phyloP scores from a whole-genome alignment of 2,329 filamentous ascomycete genomes.

The Lecanicillium sp. region DNA sequence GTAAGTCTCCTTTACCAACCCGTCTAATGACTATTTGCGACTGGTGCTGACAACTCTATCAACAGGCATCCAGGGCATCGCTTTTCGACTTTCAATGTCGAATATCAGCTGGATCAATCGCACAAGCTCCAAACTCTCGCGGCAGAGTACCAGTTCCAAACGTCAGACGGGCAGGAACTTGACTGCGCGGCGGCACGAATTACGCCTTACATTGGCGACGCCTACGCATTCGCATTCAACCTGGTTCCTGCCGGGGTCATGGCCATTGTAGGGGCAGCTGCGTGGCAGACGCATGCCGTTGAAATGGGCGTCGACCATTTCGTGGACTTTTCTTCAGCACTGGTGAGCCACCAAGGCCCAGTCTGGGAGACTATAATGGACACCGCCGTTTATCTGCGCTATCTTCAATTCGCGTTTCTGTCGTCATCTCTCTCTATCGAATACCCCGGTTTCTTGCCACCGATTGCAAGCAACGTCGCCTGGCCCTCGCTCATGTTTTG shows the following conservation, averaged over 20 bases:
- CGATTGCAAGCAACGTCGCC: constrained; percentile 3
- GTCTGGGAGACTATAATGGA: constrained; percentile 6
- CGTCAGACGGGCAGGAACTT: neutral
- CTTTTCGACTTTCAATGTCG: neutral
- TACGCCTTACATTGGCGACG: constrained; percentile 4
- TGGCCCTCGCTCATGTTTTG: constrained; percentile 8
- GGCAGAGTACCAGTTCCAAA: constrained; percentile 1
- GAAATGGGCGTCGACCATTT: constrained; percentile 1
- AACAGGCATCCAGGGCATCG: neutral
- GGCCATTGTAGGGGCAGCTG: neutral
- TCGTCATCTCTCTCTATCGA: constrained; percentile 5
- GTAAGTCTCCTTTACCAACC: neutral
- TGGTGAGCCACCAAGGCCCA: constrained; percentile 3
- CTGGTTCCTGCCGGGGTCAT: constrained; percentile 1
- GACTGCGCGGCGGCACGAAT: constrained; percentile 4
- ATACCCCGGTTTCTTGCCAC: constrained; percentile 6
- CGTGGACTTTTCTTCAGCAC: constrained; percentile 1
- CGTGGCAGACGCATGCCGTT: constrained; percentile 1
- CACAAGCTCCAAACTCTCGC: constrained; percentile 4
- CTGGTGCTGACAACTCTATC: too few relatives aligned
- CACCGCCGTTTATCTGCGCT: constrained; percentile 1
- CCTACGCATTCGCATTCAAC: neutral
- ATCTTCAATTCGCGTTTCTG: constrained; percentile 6
- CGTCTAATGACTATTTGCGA: neutral
- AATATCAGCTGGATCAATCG: neutral